These are phyloP conservation scores for Barnettozyma botsteinii DNA, from an alignment of 805 yeast genomes.

Conservation along the genomic window DNA sequence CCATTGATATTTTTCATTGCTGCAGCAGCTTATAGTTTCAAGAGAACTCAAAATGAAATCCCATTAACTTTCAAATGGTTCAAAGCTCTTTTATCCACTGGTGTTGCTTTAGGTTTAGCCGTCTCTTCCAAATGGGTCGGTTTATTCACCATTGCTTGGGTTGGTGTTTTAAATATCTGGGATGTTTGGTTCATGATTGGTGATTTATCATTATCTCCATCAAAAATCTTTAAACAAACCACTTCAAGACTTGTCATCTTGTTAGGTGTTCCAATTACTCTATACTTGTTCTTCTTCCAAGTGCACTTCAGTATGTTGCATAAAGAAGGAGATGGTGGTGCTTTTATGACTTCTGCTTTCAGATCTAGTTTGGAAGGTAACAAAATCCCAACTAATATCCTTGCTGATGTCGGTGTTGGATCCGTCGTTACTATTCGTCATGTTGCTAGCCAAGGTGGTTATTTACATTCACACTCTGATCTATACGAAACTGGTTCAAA, in stretches of 20 bases:
- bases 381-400: conserved; percentile 50
- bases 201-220: conserved; percentile 50
- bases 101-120: conserved; percentile 68
- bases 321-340: conserved; percentile 65
- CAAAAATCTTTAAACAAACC: conserved; percentile 41
- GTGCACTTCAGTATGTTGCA: conserved; percentile 54
- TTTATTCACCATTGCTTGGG: conserved; percentile 73
- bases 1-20: conserved; percentile 77
- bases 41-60: conserved; percentile 57
- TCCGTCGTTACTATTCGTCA: conserved; percentile 66
- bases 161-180: conserved; percentile 53
- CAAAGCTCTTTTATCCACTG: conserved; percentile 56
- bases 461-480: conserved; percentile 74
- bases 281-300: conserved; percentile 56
- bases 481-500: conserved; percentile 72
- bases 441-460: conserved; percentile 67
- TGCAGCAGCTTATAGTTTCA: conserved; percentile 56
- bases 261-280: conserved; percentile 49
- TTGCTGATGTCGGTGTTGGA: conserved; percentile 68
- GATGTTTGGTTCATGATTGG: conserved; percentile 71
- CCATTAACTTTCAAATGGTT: conserved; percentile 58
- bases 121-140: conserved; percentile 82
- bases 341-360: conserved; percentile 69
- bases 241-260: conserved; percentile 46
- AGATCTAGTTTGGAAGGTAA: conserved; percentile 58